phyloP scores from a whole-genome alignment of 176 grass and related monocot genomes.

The Triticum aestivum region IWGSC_CS_RefSeq_v2.1 NC_057812.1:159866298-159866797 shows the following conservation, averaged over 20 bases:
- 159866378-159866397: constrained; percentile 92
- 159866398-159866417: constrained; percentile 99
- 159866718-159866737: constrained; percentile 22
- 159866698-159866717: constrained; percentile 3
- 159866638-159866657: constrained; percentile 88
- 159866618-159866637: constrained; percentile 95
- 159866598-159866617: constrained; percentile 81
- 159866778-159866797: constrained; percentile 12
- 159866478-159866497: constrained; percentile 82
- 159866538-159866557: constrained; percentile 96
- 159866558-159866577: constrained; percentile 84
- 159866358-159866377: constrained; percentile 88
- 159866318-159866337: constrained; percentile 9
- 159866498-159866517: constrained; percentile 82
- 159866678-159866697: constrained; percentile 34
- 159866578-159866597: constrained; percentile 91
- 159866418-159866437: constrained; percentile 88
- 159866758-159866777: background rate
- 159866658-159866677: constrained; percentile 56
- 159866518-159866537: constrained; percentile 84
- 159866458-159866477: constrained; percentile 86
- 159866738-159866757: constrained; percentile 16
- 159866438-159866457: constrained; percentile 94
- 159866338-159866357: constrained; percentile 15
- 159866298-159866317: constrained; percentile 7